Evolutionary conservation across 2,329 filamentous ascomycete species (phyloP).

Genomic region (Alternaria ventricosa): DNA sequence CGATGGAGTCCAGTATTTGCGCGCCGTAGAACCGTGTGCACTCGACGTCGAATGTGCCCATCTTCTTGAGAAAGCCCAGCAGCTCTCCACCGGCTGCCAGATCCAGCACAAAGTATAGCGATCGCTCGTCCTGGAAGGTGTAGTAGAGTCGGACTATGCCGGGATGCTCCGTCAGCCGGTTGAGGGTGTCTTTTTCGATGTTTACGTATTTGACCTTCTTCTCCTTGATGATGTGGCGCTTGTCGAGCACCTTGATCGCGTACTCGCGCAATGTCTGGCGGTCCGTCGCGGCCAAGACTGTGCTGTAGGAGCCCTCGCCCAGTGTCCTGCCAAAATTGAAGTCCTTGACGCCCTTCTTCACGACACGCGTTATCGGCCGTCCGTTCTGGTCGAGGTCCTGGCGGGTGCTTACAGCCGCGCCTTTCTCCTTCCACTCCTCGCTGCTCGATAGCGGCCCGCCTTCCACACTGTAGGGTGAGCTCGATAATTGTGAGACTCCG

Average conservation of each 20-base stretch:
- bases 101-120: slow-evolving; percentile 95
- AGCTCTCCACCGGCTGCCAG: slow-evolving; percentile 91
- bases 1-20: slow-evolving; percentile 93
- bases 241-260: slow-evolving; percentile 97
- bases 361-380: slow-evolving; percentile 77
- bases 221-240: slow-evolving; percentile 99
- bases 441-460: slow-evolving; percentile 68
- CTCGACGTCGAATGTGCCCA: slow-evolving; percentile 92
- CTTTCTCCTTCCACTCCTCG: slow-evolving; percentile 95
- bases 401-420: slow-evolving; percentile 82
- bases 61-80: slow-evolving; percentile 90
- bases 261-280: slow-evolving; percentile 94
- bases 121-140: slow-evolving; percentile 96
- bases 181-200: slow-evolving; percentile 98
- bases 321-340: slow-evolving; percentile 91
- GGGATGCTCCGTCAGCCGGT: slow-evolving; percentile 93
- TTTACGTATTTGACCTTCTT: slow-evolving; percentile 99
- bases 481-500: slow-evolving; percentile 33
- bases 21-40: slow-evolving; percentile 94
- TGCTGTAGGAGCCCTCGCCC: slow-evolving; percentile 97
- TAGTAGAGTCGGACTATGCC: slow-evolving; percentile 97
- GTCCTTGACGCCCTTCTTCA: slow-evolving; percentile 97
- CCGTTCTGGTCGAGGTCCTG: slow-evolving; percentile 87
- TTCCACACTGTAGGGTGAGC: slow-evolving; percentile 61
- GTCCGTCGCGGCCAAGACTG: slow-evolving; percentile 90